Evolutionary conservation across 2,329 filamentous ascomycete species (phyloP).

Genomic region (Ceratocystis variospora): DNA sequence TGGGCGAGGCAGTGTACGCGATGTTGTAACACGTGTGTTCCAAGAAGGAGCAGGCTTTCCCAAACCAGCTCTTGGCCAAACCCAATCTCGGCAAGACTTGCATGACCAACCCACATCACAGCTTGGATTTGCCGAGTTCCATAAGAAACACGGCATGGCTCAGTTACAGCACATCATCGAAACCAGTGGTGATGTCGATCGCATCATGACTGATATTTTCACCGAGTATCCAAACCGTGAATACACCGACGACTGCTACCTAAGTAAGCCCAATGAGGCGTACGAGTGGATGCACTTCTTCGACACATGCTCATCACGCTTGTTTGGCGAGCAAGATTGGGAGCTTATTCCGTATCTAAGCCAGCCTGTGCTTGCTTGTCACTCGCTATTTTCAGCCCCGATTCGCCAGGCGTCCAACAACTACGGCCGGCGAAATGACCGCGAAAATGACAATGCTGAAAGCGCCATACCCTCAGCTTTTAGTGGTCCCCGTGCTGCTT

Average conservation of each 20-base stretch:
- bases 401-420: slow-evolving; percentile 33
- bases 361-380: slow-evolving; percentile 77
- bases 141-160: slow-evolving; percentile 58
- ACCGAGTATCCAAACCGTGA: slow-evolving; percentile 71
- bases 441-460: slow-evolving; percentile 35
- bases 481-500: slow-evolving; percentile 68
- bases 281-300: slow-evolving; percentile 97
- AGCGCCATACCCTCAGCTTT: slow-evolving; percentile 53
- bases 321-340: slow-evolving; percentile 83
- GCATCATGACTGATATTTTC: slow-evolving; percentile 73
- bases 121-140: slow-evolving; percentile 57
- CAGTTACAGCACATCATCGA: slow-evolving; percentile 63
- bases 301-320: slow-evolving; percentile 62
- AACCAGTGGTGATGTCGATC: slow-evolving; percentile 63
- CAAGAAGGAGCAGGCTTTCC: slow-evolving; percentile 67
- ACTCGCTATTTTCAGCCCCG: slow-evolving; percentile 74
- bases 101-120: slow-evolving; percentile 44
- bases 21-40: slow-evolving; percentile 67
- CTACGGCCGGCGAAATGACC: slow-evolving; percentile 29
- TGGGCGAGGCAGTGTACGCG: slow-evolving; percentile 56
- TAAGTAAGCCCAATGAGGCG: slow-evolving; percentile 73
- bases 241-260: slow-evolving; percentile 83
- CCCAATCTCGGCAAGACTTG: slow-evolving; percentile 24
- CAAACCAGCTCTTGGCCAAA: slow-evolving; percentile 34
- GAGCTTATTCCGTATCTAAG: slow-evolving; percentile 78